phyloP scores from a whole-genome alignment of 1,284 basidiomycete species.

The Inonotus hispidus region DNA sequence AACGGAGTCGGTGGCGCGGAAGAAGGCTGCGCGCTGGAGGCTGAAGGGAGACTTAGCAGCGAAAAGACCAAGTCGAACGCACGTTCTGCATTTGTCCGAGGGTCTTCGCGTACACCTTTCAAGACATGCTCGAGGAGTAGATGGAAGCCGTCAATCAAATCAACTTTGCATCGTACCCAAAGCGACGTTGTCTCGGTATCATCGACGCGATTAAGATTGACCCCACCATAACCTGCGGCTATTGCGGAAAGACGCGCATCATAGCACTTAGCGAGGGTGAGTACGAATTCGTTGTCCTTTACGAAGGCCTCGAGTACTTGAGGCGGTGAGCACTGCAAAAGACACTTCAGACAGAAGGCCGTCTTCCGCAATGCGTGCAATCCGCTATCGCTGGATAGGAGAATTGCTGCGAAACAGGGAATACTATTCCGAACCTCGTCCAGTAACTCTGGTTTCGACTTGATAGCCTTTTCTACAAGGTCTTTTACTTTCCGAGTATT shows the following conservation, averaged over 20 bases:
- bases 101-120: constrained; percentile 40
- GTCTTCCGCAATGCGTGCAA: constrained; percentile 62
- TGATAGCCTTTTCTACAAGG: constrained; percentile 38
- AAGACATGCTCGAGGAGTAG: constrained; percentile 47
- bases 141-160: constrained; percentile 65
- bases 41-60: constrained; percentile 39
- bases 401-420: constrained; percentile 48
- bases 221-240: constrained; percentile 27
- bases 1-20: constrained; percentile 42
- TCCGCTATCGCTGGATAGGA: constrained; percentile 40
- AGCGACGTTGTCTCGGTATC: constrained; percentile 34
- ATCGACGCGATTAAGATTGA: constrained; percentile 58
- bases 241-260: constrained; percentile 44
- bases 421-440: constrained; percentile 37
- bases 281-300: constrained; percentile 45
- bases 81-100: constrained; percentile 39
- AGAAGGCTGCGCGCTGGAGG: constrained; percentile 5
- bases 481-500: constrained; percentile 40
- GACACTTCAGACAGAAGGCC: constrained; percentile 47
- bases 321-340: constrained; percentile 47
- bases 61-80: constrained; percentile 54
- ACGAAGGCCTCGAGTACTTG: constrained; percentile 46
- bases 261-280: constrained; percentile 53
- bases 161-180: constrained; percentile 40
- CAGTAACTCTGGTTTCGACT: constrained; percentile 28